phyloP scores from a whole-genome alignment of 2,329 filamentous ascomycete genomes.

The Penicillium sp. region DNA sequence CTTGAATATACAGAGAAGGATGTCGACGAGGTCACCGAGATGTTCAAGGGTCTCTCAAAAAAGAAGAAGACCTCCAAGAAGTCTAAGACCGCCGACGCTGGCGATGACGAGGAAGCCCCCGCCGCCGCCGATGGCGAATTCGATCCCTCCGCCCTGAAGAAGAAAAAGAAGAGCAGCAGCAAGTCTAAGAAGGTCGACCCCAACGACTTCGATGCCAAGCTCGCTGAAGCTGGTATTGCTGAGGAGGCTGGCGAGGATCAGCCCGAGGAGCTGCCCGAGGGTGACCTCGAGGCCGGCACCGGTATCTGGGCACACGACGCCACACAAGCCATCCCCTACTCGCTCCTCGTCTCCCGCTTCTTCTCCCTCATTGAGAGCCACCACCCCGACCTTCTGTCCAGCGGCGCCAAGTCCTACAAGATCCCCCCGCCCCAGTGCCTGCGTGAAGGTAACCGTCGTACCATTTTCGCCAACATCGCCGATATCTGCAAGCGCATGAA shows the following conservation, averaged over 20 bases:
- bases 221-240: conserved; percentile 60
- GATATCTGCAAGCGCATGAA: conserved; percentile 99
- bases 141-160: conserved; percentile 69
- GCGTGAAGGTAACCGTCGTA: conserved; percentile 99
- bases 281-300: conserved; percentile 82
- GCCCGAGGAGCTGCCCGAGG: conserved; percentile 58
- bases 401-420: conserved; percentile 93
- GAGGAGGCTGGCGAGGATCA: conserved; percentile 61
- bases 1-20: conserved; percentile 51
- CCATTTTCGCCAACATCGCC: conserved; percentile 97
- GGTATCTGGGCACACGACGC: conserved; percentile 87
- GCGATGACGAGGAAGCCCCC: conserved; percentile 52
- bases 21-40: conserved; percentile 64
- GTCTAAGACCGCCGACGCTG: conserved; percentile 55
- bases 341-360: conserved; percentile 83
- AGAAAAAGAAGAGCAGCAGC: conserved; percentile 68
- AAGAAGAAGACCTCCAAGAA: conserved; percentile 67
- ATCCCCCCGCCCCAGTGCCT: conserved; percentile 98
- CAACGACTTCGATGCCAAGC: conserved; percentile 67
- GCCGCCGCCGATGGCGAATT: conserved; percentile 60
- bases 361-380: conserved; percentile 92
- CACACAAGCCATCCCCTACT: conserved; percentile 76
- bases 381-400: conserved; percentile 92
- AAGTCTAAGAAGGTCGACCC: conserved; percentile 56
- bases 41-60: conserved; percentile 70